Evolutionary conservation across 306 rosid genomes (phyloP).

Genomic region (Trichosanthes cucumerina): DNA sequence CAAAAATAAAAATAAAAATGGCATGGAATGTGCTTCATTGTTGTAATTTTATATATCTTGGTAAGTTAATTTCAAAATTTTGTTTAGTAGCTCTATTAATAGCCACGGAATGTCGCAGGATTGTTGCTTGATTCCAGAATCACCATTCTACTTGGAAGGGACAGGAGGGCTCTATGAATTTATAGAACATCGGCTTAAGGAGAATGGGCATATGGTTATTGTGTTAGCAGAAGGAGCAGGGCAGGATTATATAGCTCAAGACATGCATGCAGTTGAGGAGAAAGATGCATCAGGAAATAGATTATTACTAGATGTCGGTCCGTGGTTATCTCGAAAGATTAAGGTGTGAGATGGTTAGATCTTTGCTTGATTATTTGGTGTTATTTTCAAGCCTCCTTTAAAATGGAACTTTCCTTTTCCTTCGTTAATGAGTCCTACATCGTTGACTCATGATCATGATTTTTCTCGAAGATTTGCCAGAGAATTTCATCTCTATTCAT

Average conservation of each 20-base stretch:
- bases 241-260: constrained; percentile 61
- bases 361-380: constrained; percentile 8
- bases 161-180: constrained; percentile 77
- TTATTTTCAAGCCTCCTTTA: neutral
- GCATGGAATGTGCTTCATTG: neutral
- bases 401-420: neutral
- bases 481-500: neutral
- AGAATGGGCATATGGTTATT: constrained; percentile 85
- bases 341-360: constrained; percentile 36
- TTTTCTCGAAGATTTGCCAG: neutral
- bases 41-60: neutral
- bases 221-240: constrained; percentile 98
- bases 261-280: constrained; percentile 24
- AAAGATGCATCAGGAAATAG: constrained; percentile 91
- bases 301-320: constrained; percentile 78
- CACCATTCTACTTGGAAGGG: constrained; percentile 91
- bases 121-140: constrained; percentile 97
- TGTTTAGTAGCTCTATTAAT: constrained; percentile 17
- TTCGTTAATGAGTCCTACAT: neutral
- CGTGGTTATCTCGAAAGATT: constrained; percentile 71
- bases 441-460: neutral
- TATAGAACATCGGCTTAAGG: constrained; percentile 65
- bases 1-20: neutral
- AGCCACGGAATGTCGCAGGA: constrained; percentile 52
- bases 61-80: neutral